Conservation (phyloP, 129 eudicot genomes). For the Glebionis coronaria region DNA sequence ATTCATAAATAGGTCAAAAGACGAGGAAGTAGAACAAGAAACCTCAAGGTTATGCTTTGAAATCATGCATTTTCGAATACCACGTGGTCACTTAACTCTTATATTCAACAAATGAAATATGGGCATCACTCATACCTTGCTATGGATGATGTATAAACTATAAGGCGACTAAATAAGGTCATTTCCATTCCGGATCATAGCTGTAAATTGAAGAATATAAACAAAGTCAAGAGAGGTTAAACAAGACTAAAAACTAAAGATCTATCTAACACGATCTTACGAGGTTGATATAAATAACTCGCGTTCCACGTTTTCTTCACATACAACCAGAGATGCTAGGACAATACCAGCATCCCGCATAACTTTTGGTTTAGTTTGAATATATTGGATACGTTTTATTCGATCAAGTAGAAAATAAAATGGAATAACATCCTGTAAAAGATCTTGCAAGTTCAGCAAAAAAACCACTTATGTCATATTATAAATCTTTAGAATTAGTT, state of each 20-base stretch:
- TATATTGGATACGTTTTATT: slow-evolving; percentile 59
- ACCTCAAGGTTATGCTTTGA: slow-evolving; percentile 5
- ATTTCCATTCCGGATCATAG: slow-evolving; percentile 99
- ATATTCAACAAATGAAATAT: slow-evolving; percentile 10
- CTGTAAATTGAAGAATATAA: slow-evolving; percentile 46
- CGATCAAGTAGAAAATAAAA: slow-evolving; percentile 81
- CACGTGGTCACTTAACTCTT: slow-evolving; percentile 18
- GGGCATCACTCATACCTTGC: slow-evolving; percentile 51
- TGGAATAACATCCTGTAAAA: slow-evolving; percentile 87
- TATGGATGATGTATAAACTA: slow-evolving; percentile 88
- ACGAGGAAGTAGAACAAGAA: slow-evolving; percentile 11
- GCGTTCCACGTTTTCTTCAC: slow-evolving; percentile 87
- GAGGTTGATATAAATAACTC: slow-evolving; percentile 92
- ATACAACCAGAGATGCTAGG: slow-evolving; percentile 73
- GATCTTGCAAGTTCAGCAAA: slow-evolving; percentile 59
- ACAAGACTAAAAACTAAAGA: slow-evolving; percentile 26
- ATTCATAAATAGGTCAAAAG: background rate
- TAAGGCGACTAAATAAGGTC: slow-evolving; percentile 80
- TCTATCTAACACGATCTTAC: slow-evolving; percentile 46
- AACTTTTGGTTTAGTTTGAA: slow-evolving; percentile 69
- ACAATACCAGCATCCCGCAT: slow-evolving; percentile 93
- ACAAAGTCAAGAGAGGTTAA: slow-evolving; percentile 25
- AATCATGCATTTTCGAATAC: background rate
- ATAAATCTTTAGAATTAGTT: background rate
- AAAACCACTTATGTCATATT: slow-evolving; percentile 4